These are phyloP conservation scores for Pythium plurisporium DNA, from an alignment of 352 stramenopile species.

Conservation along the genomic window DNA sequence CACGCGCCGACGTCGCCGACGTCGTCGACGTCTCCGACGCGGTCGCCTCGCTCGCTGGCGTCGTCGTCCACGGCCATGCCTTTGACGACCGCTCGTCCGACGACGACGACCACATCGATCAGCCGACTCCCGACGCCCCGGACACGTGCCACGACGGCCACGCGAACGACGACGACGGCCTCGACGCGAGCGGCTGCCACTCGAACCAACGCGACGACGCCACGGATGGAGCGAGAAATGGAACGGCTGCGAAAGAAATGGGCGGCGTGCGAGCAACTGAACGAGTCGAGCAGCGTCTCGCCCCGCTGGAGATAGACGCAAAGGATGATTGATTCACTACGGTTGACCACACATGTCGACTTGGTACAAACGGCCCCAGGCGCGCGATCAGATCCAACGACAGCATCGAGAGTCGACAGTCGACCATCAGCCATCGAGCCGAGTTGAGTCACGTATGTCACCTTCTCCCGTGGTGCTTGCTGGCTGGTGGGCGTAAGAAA, in stretches of 20 bases:
- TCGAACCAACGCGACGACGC: not conserved
- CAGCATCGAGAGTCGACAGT: too few species aligned
- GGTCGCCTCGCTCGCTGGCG: conserved; percentile 21
- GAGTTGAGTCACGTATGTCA: too few species aligned
- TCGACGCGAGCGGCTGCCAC: too few species aligned
- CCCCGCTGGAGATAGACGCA: too few species aligned
- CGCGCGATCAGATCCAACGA: too few species aligned
- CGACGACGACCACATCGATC: not conserved
- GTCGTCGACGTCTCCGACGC: conserved; percentile 44
- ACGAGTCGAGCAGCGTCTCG: not conserved
- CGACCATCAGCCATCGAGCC: too few species aligned
- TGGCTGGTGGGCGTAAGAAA: too few species aligned
- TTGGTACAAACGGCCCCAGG: not conserved
- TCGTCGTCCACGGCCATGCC: not conserved
- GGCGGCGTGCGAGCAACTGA: conserved; percentile 36
- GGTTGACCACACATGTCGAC: not conserved
- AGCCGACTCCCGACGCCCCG: not conserved
- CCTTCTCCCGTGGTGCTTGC: too few species aligned
- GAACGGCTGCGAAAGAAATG: conserved; percentile 48
- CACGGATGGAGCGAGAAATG: conserved; percentile 49
- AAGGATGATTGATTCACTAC: not conserved
- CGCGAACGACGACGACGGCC: not conserved
- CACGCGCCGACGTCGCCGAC: conserved; percentile 48
- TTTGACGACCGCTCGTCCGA: not conserved
- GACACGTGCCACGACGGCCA: not conserved